phyloP scores from a whole-genome alignment of 805 yeast species.

The Candida takata region DNA sequence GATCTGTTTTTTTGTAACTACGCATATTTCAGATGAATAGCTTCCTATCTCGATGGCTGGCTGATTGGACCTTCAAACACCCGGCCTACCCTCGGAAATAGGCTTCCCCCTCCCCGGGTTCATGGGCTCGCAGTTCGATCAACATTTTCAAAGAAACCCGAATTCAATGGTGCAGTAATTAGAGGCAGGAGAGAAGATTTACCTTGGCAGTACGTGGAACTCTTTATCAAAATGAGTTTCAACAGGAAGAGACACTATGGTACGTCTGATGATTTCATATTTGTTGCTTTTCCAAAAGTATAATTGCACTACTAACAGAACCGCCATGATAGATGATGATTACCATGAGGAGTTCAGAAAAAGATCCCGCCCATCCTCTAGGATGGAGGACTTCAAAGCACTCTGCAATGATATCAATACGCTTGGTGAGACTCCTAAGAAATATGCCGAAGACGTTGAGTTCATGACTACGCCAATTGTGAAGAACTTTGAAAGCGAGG shows the following conservation, averaged over 20 bases:
- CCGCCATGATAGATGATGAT: slow-evolving; percentile 17
- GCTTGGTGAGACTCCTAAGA: slow-evolving; percentile 46
- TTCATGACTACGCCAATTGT: slow-evolving; percentile 61
- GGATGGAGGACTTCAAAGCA: slow-evolving; percentile 38
- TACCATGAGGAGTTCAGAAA: slow-evolving; percentile 19
- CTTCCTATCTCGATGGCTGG: too few species aligned
- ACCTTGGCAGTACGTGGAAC: too few species aligned
- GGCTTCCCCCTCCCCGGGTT: too few species aligned
- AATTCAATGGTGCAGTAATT: too few species aligned
- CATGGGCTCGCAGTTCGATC: too few species aligned
- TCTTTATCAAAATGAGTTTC: slow-evolving; percentile 17
- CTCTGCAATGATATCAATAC: slow-evolving; percentile 46
- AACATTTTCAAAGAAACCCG: too few species aligned
- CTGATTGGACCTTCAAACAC: too few species aligned
- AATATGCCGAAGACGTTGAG: slow-evolving; percentile 55
- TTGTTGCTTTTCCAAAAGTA: background rate
- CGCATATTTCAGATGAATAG: too few species aligned
- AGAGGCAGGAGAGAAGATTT: too few species aligned
- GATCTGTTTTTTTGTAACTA: too few species aligned
- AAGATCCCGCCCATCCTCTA: slow-evolving; percentile 34
- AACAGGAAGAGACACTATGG: slow-evolving; percentile 24
- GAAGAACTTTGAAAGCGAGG: slow-evolving; percentile 57
- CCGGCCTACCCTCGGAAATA: too few species aligned
- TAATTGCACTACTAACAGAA: slow-evolving; percentile 1
- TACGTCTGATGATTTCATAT: slow-evolving; percentile 6